phyloP scores from a whole-genome alignment of 345 rosid genomes.

The Hibiscus syriacus region DNA sequence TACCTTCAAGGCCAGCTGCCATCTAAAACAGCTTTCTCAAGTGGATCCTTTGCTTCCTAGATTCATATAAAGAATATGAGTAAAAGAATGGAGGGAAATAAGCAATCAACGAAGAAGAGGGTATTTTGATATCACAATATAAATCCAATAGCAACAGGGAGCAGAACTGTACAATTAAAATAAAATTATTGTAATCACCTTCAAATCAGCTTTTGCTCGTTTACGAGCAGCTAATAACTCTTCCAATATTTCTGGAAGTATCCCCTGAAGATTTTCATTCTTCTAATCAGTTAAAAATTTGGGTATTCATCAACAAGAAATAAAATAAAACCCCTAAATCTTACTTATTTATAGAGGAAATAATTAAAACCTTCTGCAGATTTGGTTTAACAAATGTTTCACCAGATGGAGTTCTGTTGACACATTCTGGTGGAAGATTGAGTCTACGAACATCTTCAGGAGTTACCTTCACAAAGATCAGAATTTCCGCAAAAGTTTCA shows the following conservation, averaged over 20 bases:
- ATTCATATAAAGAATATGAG: neutral
- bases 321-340: neutral
- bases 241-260: slow-evolving; percentile 99
- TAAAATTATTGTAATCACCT: slow-evolving; percentile 36
- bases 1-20: slow-evolving; percentile 96
- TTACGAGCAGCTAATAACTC: slow-evolving; percentile 85
- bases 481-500: slow-evolving; percentile 14
- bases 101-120: neutral
- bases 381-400: slow-evolving; percentile 84
- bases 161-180: slow-evolving; percentile 7
- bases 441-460: slow-evolving; percentile 83
- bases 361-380: slow-evolving; percentile 64
- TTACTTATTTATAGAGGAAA: neutral
- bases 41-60: slow-evolving; percentile 94
- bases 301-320: neutral
- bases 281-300: slow-evolving; percentile 6
- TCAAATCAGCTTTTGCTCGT: slow-evolving; percentile 93
- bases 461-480: slow-evolving; percentile 50
- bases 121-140: neutral
- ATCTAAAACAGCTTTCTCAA: slow-evolving; percentile 93
- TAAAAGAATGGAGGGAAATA: neutral
- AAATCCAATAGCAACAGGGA: neutral
- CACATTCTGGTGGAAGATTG: slow-evolving; percentile 72
- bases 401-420: slow-evolving; percentile 87
- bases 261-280: slow-evolving; percentile 49